Base-by-base conservation (phyloP, 176 grass and related monocot species). In the Dactylis glomerata region DNA sequence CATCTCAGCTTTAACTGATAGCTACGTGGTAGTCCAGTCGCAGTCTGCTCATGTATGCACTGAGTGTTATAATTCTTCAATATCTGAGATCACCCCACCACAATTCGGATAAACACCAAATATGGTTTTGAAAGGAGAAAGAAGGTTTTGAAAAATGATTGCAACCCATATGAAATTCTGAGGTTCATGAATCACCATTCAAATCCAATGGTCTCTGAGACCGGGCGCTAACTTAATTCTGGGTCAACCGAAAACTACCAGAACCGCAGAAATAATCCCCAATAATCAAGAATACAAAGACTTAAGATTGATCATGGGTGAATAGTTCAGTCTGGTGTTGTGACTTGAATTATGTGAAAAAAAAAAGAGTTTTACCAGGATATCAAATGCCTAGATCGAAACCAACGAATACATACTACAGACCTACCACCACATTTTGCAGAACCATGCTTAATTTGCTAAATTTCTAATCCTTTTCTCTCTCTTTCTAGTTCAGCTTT, bases 321-420 rank as follows among this genome's bases (percentile, higher is more conserved):
- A 10, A 52, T 28, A 85, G 71, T 10, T 80, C 41, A 42, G 8
- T 80, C 75, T 55, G 36, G 54, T 28, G 19, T 51, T 46, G 45
- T 20, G 38, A 66, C 44, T 46, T 52, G 9, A 67, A 58, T 56
- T 62, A 9, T 59, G 5, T 76, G 31, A 73, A 46, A 52, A 72
- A 22, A 80, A 78, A 82, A 75, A 15, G 52, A 51, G 32, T 51
- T 77, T 65, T 75, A 30, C 40, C 26, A 80, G 40, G 24, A 61
- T 63, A 70, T 31, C 50, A 51, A 83, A 61, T 58, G 7, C 49
- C 83, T 38, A 58, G 12, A 84, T 87, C 69, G 22, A 87, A 91
- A 87, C 89, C 59, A 91, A 91, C 76, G 76, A 91, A 91, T 81
- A 73, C 30, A 63, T 58, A 40, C 37, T 61, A 76, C 76, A 87